Percentiles rank a stretch among this genome's conserved stretches.
phyloP scores from a whole-genome alignment of 805 yeast species.

The Pichia nanzhaoensis region DNA sequence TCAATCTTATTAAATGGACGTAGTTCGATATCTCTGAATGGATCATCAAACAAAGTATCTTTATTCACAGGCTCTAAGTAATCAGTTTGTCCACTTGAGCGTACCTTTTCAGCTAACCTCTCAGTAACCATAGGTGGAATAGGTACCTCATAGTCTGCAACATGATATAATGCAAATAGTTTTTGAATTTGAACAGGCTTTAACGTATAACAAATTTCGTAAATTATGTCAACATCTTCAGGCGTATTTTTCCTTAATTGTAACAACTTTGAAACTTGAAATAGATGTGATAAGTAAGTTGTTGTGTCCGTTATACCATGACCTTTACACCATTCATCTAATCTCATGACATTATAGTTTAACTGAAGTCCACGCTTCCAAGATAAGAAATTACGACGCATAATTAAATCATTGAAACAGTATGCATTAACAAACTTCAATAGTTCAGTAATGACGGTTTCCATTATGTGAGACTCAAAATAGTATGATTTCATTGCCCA shows the following conservation, averaged over 20 bases:
- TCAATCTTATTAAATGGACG: conserved; percentile 77
- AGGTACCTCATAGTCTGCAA: conserved; percentile 93
- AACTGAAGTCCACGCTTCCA: conserved; percentile 98
- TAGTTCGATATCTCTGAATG: conserved; percentile 66
- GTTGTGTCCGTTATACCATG: conserved; percentile 88
- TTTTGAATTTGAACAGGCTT: conserved; percentile 95
- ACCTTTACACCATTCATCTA: conserved; percentile 97
- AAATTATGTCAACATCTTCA: conserved; percentile 85
- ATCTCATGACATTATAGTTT: conserved; percentile 90
- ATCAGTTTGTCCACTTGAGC: conserved; percentile 49
- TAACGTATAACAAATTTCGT: conserved; percentile 90
- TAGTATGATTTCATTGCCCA: conserved; percentile 91
- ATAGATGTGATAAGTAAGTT: conserved; percentile 72
- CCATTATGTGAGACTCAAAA: conserved; percentile 77
- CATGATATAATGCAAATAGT: conserved; percentile 78
- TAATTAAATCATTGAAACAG: conserved; percentile 90
- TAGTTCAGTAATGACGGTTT: conserved; percentile 76
- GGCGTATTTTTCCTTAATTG: conserved; percentile 86
- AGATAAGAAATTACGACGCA: conserved; percentile 89
- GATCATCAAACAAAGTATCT: conserved; percentile 75
- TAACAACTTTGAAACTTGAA: conserved; percentile 87
- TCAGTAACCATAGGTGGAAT: conserved; percentile 74
- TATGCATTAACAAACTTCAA: conserved; percentile 83
- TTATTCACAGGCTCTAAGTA: conserved; percentile 64
- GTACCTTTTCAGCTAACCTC: conserved; percentile 72